Conservation (phyloP, 352 stramenopile species). For the Globisporangium cederbergense region DNA sequence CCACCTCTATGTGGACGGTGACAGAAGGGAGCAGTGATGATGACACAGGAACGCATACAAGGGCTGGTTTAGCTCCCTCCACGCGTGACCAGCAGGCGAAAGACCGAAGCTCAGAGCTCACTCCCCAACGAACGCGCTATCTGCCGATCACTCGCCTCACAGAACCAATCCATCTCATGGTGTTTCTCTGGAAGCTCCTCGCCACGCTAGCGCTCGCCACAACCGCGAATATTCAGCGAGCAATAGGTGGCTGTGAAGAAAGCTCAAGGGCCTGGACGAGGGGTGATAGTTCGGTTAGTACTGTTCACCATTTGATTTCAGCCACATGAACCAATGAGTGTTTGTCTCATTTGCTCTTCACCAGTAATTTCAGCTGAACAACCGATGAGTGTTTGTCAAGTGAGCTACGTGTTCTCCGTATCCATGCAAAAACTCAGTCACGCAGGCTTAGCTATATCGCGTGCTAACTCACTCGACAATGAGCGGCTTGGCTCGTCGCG, state of each 20-base stretch:
- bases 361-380: too few relatives aligned
- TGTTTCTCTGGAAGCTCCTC: background rate
- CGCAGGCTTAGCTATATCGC: background rate
- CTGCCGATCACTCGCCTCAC: background rate
- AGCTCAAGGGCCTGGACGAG: too few relatives aligned
- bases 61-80: too few relatives aligned
- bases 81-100: background rate
- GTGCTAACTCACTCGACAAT: constrained; percentile 25
- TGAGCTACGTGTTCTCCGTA: too few relatives aligned
- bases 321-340: too few relatives aligned
- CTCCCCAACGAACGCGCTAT: background rate
- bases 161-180: background rate
- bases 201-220: background rate
- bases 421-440: background rate
- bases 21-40: background rate
- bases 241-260: too few relatives aligned
- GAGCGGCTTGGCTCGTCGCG: constrained; percentile 37
- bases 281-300: too few relatives aligned
- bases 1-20: background rate
- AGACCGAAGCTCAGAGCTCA: background rate
- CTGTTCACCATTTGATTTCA: too few relatives aligned
- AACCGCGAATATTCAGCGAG: too few relatives aligned
- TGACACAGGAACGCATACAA: too few relatives aligned
- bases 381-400: too few relatives aligned
- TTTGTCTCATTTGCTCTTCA: too few relatives aligned